phyloP scores from a whole-genome alignment of 2,329 filamentous ascomycete species.

The Cytospora schulzeri region DNA sequence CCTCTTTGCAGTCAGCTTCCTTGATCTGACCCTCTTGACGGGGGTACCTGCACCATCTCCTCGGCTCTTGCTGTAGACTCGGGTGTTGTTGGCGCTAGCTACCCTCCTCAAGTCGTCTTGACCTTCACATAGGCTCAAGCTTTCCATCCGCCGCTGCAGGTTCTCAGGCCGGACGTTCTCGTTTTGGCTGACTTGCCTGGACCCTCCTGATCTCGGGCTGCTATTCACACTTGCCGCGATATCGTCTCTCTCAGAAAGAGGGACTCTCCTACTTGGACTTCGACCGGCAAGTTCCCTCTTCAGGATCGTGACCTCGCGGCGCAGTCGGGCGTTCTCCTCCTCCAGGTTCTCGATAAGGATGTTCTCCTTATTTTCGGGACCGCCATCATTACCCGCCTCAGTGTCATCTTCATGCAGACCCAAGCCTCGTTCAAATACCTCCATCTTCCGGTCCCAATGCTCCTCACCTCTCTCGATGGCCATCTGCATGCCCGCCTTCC shows the following conservation, averaged over 20 bases:
- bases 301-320: constrained; percentile 64
- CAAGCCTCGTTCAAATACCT: constrained; percentile 57
- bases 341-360: constrained; percentile 65
- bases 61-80: constrained; percentile 23
- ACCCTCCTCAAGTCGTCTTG: constrained; percentile 15
- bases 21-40: constrained; percentile 50
- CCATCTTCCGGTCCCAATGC: constrained; percentile 83
- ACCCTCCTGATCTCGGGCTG: constrained; percentile 11
- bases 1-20: constrained; percentile 47
- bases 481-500: constrained; percentile 75
- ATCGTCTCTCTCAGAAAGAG: constrained; percentile 58
- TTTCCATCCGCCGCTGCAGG: constrained; percentile 52
- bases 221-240: constrained; percentile 32
- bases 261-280: constrained; percentile 63
- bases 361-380: constrained; percentile 61
- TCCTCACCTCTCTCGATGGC: constrained; percentile 81
- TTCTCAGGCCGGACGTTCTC: constrained; percentile 32
- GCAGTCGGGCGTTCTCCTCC: constrained; percentile 70
- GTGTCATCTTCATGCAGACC: constrained; percentile 48
- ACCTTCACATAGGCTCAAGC: constrained; percentile 49
- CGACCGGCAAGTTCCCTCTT: constrained; percentile 65
- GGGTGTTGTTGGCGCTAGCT: constrained; percentile 32
- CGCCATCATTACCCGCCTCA: constrained; percentile 48
- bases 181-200: constrained; percentile 15
- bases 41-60: constrained; percentile 44